phyloP scores from a whole-genome alignment of 768 basidiomycete genomes.

The Naganishia kalamii region DNA sequence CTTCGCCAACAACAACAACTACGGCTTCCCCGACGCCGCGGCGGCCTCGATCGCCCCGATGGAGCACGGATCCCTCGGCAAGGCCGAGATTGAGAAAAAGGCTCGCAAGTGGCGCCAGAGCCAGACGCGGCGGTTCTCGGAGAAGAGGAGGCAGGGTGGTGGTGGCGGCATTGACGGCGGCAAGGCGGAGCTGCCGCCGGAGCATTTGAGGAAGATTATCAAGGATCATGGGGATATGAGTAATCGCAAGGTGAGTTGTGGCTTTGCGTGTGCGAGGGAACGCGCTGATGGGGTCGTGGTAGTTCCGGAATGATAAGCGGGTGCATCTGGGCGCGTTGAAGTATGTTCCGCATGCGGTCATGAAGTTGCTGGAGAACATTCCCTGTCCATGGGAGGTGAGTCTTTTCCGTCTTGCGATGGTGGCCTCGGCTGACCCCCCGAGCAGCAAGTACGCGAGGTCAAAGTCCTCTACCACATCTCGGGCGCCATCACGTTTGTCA shows the following conservation, averaged over 20 bases:
- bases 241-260: slow-evolving; percentile 62
- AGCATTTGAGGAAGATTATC: slow-evolving; percentile 98
- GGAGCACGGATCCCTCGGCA: slow-evolving; percentile 23
- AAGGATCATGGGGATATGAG: slow-evolving; percentile 99
- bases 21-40: background rate
- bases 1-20: background rate
- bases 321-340: slow-evolving; percentile 92
- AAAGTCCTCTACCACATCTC: slow-evolving; percentile 98
- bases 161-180: slow-evolving; percentile 47
- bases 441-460: slow-evolving; percentile 86
- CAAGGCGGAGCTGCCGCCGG: slow-evolving; percentile 77
- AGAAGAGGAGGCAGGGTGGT: slow-evolving; percentile 43
- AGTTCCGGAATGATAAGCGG: slow-evolving; percentile 95
- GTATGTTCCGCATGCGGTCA: slow-evolving; percentile 97
- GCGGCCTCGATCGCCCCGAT: background rate
- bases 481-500: slow-evolving; percentile 98
- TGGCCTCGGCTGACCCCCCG: slow-evolving; percentile 3
- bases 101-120: slow-evolving; percentile 89
- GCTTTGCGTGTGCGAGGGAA: background rate
- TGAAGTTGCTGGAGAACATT: slow-evolving; percentile 98
- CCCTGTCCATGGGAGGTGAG: slow-evolving; percentile 80
- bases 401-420: background rate
- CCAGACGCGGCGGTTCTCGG: slow-evolving; percentile 67
- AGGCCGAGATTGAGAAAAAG: slow-evolving; percentile 77
- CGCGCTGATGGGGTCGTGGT: background rate